Evolutionary conservation across 306 rosid species (phyloP), one percentile per base, ranked within the genome.

Genomic region (Rosa multiflora): DNA sequence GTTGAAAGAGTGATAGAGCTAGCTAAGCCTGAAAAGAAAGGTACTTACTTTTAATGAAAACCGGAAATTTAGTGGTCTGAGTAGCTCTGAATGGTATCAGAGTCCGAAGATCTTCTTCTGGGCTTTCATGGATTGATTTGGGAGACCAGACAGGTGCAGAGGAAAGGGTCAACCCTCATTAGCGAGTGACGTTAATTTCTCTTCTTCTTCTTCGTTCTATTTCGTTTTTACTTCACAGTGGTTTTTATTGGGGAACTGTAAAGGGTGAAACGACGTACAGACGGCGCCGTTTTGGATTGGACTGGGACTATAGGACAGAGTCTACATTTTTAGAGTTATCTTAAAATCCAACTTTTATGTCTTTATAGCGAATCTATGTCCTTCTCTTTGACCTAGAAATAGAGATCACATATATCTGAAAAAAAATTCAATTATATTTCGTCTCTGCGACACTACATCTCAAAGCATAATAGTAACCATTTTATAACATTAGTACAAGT

Each of bases 101-200:
- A 43, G 62, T 39, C 78, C n/a, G 70, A 26, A 61, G 78, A 75
- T 44, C 43, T 44, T 61, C 17, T 26, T 44, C 56, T 75, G 58
- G 70, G 70, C 10, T 75, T 40, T 62, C 70, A 29, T 46, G 70
- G 70, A 59, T 44, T 75, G 78, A 59, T 56, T 9, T 11, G 32
- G 18, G 68, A n/a, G 42, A 13, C 68, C 2, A 42, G 10, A 44
- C 52, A 20, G 26, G 20, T 40, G 68, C 39, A 21, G 51, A 73
- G 26, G 67, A 55, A 73, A 56, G 51, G 67, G 51, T 56, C 20
- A 52, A 72, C 32, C 64, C 40, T 11, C 26, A 23, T 17, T 0
- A 37, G 23, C 7, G 20, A 26, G 55, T 14, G 10, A n/a, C 1
- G 6, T n/a, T 39, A 1, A 39, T 12, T 39, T 32, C 29, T 8